phyloP scores from a whole-genome alignment of 345 rosid genomes.

The Boechera divaricarpa region DNA sequence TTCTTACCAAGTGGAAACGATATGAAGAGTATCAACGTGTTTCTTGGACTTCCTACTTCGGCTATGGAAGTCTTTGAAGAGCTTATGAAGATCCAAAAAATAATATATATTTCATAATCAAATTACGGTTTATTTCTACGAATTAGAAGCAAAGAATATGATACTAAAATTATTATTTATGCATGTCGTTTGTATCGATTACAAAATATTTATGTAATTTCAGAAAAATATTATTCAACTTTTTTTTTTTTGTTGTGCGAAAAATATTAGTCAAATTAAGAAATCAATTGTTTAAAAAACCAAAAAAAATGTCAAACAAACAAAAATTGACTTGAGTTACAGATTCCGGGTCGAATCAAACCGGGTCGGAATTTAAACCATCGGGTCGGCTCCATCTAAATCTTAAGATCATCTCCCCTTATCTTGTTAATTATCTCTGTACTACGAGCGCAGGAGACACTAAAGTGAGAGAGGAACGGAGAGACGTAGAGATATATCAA shows the following conservation, averaged over 20 bases:
- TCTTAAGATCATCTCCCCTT: neutral
- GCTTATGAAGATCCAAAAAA: slow-evolving; percentile 44
- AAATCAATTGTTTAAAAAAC: neutral
- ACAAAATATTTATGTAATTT: slow-evolving; percentile 6
- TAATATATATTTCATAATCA: neutral
- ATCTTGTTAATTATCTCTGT: slow-evolving; percentile 25
- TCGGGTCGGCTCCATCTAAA: slow-evolving; percentile 6
- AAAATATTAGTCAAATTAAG: neutral
- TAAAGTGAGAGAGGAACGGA: neutral
- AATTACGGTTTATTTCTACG: neutral
- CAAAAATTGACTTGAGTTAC: neutral
- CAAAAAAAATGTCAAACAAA: neutral
- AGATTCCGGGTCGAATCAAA: neutral
- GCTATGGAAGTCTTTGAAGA: slow-evolving; percentile 73
- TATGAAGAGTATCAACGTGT: slow-evolving; percentile 63
- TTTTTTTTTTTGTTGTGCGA: too few relatives aligned
- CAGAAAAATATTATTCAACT: neutral
- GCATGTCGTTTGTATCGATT: neutral
- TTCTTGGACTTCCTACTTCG: slow-evolving; percentile 76
- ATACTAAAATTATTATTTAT: neutral
- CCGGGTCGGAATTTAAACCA: neutral
- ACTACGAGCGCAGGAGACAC: neutral
- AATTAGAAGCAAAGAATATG: neutral
- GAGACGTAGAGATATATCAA: slow-evolving; percentile 5
- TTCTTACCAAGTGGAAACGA: slow-evolving; percentile 62